Base-by-base conservation (phyloP, 305 asterid genomes). In the Fraxinus greggii region DNA sequence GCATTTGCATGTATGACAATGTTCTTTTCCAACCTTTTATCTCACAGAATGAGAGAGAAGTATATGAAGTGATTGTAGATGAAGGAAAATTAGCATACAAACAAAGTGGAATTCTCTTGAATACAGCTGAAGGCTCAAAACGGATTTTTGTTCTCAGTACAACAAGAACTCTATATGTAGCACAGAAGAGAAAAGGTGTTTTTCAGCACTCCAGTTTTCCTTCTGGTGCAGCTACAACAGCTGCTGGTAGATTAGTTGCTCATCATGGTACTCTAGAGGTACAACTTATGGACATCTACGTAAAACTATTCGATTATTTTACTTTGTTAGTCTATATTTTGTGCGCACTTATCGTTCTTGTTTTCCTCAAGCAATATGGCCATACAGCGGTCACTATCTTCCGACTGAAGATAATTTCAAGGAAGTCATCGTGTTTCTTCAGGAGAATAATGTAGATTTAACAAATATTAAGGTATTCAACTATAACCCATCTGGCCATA, bases 61-160 rank as follows among this genome's bases (percentile, higher is more conserved):
- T 78, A 23, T 92, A 87, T 51, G 89, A 90, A 83, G 95, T 92
- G 81, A 84, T 87, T 1, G 88, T 89, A n/a, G 91, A 86, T 78
- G 89, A 88, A 23, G 92, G 92, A 31, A 92, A 89, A 78, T 78
- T 92, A 28, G 80, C 81, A 56, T 88, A 86, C 85, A 90, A 88
- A 86, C 85, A 88, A 82, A 87, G 82, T 75, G 93, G 90, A 15
- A 65, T 67, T 32, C 79, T 82, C 1, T 72, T 92, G 86, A 77
- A 90, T 59, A 90, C 97, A 10, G 86, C 51, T 26, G 92, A 89
- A 81, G 72, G 86, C 13, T 89, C 89, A 0, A 90, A 93, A 87
- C 91, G 97, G 97, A 93, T 93, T 24, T 93, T 93, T 45, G 94
- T 93, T 24, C 91, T 93, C 1, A 90, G 95, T 86, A 87, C 97